Evolutionary conservation across 1,284 basidiomycete genomes (phyloP).

Genomic region (Ustilago cynodontis): DNA sequence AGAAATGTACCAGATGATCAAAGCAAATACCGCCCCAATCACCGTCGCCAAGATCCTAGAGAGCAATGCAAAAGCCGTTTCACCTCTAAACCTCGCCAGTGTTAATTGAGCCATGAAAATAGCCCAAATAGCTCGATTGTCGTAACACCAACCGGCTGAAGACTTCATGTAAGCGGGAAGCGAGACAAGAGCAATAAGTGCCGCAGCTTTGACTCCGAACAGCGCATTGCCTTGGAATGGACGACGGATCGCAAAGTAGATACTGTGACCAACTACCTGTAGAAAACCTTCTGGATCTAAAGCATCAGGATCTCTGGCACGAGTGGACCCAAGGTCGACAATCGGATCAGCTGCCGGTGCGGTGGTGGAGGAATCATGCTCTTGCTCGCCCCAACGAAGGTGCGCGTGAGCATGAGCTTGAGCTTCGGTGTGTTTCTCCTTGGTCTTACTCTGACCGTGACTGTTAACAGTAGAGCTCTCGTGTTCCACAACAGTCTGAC

Average conservation of each 20-base stretch:
- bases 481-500: conserved; percentile 14
- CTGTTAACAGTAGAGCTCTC: neutral
- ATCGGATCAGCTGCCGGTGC: conserved; percentile 19
- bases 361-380: conserved; percentile 1
- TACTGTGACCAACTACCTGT: conserved; percentile 54
- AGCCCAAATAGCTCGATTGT: conserved; percentile 65
- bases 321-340: conserved; percentile 72
- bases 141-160: conserved; percentile 63
- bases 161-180: conserved; percentile 56
- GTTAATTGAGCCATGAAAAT: conserved; percentile 68
- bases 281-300: conserved; percentile 74
- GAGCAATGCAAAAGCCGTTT: conserved; percentile 62
- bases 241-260: conserved; percentile 35
- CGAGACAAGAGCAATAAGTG: conserved; percentile 74
- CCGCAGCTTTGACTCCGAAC: conserved; percentile 83
- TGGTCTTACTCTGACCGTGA: conserved; percentile 2
- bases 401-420: conserved; percentile 22
- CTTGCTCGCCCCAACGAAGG: conserved; percentile 10
- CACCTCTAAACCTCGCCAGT: conserved; percentile 61
- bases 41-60: conserved; percentile 58
- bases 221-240: conserved; percentile 72
- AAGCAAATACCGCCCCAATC: conserved; percentile 75
- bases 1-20: conserved; percentile 78
- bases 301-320: conserved; percentile 79
- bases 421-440: neutral